Percentiles rank a stretch among this genome's conserved stretches.
These are phyloP conservation scores for Fraxinus greggii DNA, from an alignment of 305 asterid genomes.

Conservation along the genomic window DNA sequence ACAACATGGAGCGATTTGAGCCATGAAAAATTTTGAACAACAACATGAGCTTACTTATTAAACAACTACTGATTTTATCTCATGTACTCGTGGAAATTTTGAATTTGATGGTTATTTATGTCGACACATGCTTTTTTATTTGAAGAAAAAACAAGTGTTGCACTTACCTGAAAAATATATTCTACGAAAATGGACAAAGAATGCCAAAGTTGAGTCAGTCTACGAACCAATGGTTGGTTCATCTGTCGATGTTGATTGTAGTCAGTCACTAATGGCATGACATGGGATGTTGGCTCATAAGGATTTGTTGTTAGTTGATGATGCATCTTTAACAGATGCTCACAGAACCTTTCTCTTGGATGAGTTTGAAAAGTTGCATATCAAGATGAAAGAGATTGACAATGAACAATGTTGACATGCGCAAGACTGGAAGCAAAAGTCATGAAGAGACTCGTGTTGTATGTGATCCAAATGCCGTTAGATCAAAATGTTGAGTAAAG, in stretches of 20 bases:
- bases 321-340: background rate
- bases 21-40: background rate
- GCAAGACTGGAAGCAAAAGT: background rate
- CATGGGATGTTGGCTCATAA: background rate
- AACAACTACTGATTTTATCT: background rate
- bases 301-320: background rate
- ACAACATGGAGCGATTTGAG: background rate
- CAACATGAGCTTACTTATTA: background rate
- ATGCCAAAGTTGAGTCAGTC: background rate
- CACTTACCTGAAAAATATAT: background rate
- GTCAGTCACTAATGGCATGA: background rate
- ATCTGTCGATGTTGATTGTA: too few relatives aligned
- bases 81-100: background rate
- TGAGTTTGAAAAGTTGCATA: background rate
- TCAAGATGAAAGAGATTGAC: background rate
- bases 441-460: background rate
- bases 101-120: background rate
- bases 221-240: background rate
- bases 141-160: background rate
- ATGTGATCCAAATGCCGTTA: background rate
- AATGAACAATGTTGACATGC: background rate
- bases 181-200: background rate
- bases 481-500: background rate
- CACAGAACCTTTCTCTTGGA: background rate
- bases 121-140: background rate